Evolutionary conservation across 805 yeast species (phyloP).

Genomic region (Starmerella etchellsii): DNA sequence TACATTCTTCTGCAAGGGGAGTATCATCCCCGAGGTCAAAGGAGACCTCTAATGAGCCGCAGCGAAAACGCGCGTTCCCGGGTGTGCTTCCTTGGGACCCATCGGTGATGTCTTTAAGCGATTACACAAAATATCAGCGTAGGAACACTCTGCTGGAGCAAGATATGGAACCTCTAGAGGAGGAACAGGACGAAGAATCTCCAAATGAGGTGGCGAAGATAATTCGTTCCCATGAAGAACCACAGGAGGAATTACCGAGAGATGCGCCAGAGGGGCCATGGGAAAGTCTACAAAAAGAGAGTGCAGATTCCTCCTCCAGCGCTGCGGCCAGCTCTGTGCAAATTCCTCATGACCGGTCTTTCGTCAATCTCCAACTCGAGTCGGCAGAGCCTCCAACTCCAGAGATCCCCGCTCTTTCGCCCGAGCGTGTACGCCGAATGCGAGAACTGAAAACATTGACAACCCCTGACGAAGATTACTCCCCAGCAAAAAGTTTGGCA

Average conservation of each 20-base stretch:
- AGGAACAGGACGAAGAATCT: neutral
- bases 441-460: neutral
- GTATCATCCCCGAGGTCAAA: no score
- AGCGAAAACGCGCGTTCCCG: neutral
- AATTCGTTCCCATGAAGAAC: no score
- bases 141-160: neutral
- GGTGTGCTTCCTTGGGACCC: slow-evolving; percentile 7
- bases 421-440: slow-evolving; percentile 2
- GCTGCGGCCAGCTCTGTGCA: no score
- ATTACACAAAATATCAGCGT: neutral
- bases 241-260: no score
- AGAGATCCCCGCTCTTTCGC: slow-evolving; percentile 8
- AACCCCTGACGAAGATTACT: neutral
- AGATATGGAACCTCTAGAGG: neutral
- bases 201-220: no score
- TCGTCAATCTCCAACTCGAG: slow-evolving; percentile 1
- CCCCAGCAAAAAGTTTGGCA: neutral
- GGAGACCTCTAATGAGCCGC: no score
- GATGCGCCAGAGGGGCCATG: no score
- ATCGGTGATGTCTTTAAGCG: neutral
- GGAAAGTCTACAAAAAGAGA: no score
- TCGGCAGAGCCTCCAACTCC: slow-evolving; percentile 6
- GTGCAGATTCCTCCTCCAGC: no score
- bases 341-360: neutral
- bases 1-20: no score